These are phyloP conservation scores for Phytophthora ramorum DNA, from an alignment of 352 stramenopile genomes.

Conservation along the genomic window DNA sequence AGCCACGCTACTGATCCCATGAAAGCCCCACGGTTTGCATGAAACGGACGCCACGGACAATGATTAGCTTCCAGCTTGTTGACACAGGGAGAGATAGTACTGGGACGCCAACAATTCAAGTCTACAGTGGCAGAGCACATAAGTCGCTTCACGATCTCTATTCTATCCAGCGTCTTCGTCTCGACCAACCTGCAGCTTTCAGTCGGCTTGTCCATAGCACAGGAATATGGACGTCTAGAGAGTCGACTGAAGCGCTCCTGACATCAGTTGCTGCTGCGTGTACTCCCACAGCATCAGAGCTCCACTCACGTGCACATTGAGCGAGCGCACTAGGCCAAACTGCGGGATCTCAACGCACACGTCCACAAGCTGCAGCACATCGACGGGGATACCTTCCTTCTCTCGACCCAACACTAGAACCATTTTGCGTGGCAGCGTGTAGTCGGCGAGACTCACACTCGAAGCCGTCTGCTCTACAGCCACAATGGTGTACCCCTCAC, in stretches of 20 bases:
- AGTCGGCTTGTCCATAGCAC: not conserved
- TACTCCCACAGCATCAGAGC: constrained; percentile 97
- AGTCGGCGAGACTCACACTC: constrained; percentile 86
- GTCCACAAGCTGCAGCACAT: constrained; percentile 96
- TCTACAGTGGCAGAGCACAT: not conserved
- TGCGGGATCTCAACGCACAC: constrained; percentile 98
- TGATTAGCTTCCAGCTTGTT: too few species aligned
- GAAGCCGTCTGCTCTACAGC: constrained; percentile 95
- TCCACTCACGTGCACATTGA: constrained; percentile 98
- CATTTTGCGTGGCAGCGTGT: constrained; percentile 89
- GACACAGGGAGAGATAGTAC: too few species aligned
- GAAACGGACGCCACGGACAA: too few species aligned
- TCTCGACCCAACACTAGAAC: constrained; percentile 97
- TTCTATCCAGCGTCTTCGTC: constrained; percentile 5
- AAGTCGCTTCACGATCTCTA: constrained; percentile 7
- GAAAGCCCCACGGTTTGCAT: too few species aligned
- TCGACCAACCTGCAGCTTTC: not conserved
- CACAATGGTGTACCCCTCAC: constrained; percentile 92
- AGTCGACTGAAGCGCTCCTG: constrained; percentile 27
- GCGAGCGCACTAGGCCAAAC: constrained; percentile 95
- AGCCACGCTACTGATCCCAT: too few species aligned
- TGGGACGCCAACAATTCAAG: too few species aligned
- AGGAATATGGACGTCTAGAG: constrained; percentile 9
- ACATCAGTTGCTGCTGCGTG: constrained; percentile 89
- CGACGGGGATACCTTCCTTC: constrained; percentile 96